phyloP scores from a whole-genome alignment of 169 alveolate species.

The Miamiensis avidus region DNA sequence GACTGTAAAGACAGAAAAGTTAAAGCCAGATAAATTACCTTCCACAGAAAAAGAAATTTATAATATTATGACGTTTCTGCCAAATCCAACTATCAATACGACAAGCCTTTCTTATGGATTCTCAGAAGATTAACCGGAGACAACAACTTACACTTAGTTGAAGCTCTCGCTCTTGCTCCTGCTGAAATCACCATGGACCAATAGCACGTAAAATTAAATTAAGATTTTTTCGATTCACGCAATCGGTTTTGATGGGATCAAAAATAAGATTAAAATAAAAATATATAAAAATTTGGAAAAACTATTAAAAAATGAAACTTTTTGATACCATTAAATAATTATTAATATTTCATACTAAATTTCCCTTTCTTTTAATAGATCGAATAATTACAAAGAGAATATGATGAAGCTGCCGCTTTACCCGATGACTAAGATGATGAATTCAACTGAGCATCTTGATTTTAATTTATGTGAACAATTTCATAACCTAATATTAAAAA shows the following conservation, averaged over 20 bases:
- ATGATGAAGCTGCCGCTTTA: slow-evolving; percentile 28
- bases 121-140: slow-evolving; percentile 93
- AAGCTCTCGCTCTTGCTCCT: slow-evolving; percentile 47
- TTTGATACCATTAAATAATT: no score
- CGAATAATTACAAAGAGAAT: slow-evolving; percentile 39
- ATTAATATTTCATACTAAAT: no score
- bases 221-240: no score
- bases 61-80: slow-evolving; percentile 99
- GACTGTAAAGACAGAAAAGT: slow-evolving; percentile 99
- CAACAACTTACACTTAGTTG: slow-evolving; percentile 44
- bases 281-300: no score
- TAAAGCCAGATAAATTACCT: slow-evolving; percentile 97
- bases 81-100: slow-evolving; percentile 97
- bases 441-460: slow-evolving; percentile 16
- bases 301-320: no score
- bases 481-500: no score
- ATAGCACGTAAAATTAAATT: slow-evolving; percentile 10
- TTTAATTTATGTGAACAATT: background rate
- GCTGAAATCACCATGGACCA: slow-evolving; percentile 44
- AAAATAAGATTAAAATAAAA: background rate
- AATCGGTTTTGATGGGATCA: slow-evolving; percentile 1
- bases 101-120: slow-evolving; percentile 98
- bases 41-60: slow-evolving; percentile 97
- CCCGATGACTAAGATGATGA: slow-evolving; percentile 60
- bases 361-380: background rate